Base-by-base conservation (phyloP, 2,329 filamentous ascomycete species). In the Paramyrothecium sp. region DNA sequence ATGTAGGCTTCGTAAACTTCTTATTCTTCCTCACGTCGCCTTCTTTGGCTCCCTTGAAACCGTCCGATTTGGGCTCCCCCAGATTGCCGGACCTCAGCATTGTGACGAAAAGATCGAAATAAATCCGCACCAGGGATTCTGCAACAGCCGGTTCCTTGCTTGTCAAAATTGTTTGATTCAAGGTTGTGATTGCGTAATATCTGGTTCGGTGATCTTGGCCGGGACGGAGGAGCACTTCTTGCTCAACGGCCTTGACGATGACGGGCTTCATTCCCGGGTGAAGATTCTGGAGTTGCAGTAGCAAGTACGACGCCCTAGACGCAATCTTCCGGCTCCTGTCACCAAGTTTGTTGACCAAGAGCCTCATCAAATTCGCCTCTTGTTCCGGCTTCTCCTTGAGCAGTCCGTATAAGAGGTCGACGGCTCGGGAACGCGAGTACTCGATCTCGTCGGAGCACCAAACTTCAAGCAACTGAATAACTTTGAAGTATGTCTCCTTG, bases 381-480 rank as follows among this genome's bases (percentile, higher is more conserved):
- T 99, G 95, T 73, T 99, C 95, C 0, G 95, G 94, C 76, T 97
- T 99, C 72, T 97, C 93, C 72, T 92, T 95, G 60, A 99, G 78
- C 44, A 99, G 79, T 61, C 94, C 92, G 70, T 89, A 98, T 41
- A 98, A 89, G 67, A 97, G 96, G 63, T 92, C 95, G 49, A 99
- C 83, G 3, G 94, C 90, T 63, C 91, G 88, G 52, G 89, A 90
- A 59, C 96, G 88, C 46, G 96, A 92, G 74, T 94, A 98, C 69
- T 96, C 91, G 55, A 99, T 90, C 76, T 98, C 95, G 66, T 99
- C 95, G 56, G 90, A 91, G 71, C 91, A 96, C 91, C 95, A 97
- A 13, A 86, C 83, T 73, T 99, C 95, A 17, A 99, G 81, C 49
- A 96, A 85, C 74, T 97, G 94, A 57, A 99, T 83, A 63, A 98